Conservation (phyloP, 331 rosid species). For the Malus hybrid region DNA sequence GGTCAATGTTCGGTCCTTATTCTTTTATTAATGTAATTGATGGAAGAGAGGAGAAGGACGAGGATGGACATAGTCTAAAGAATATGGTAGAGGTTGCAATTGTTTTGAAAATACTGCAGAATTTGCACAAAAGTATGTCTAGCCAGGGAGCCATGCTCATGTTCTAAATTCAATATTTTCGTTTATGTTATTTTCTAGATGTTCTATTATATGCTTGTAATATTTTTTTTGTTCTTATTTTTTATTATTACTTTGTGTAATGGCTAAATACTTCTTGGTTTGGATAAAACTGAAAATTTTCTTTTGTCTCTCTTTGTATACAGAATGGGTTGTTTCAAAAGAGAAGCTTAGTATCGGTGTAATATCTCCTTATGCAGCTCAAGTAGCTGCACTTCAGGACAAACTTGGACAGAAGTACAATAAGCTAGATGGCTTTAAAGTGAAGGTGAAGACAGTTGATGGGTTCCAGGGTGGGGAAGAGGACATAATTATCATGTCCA, state of each 20-base stretch:
- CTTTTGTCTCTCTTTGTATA: not conserved
- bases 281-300: not conserved
- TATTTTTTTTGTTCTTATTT: not conserved
- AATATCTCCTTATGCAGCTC: slow-evolving; percentile 32
- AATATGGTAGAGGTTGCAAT: slow-evolving; percentile 69
- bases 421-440: slow-evolving; percentile 11
- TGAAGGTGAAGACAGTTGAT: slow-evolving; percentile 28
- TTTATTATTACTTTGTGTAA: too few species aligned
- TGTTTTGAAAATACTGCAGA: slow-evolving; percentile 32
- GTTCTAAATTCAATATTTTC: not conserved
- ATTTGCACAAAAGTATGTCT: slow-evolving; percentile 42
- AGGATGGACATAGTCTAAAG: slow-evolving; percentile 45
- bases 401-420: slow-evolving; percentile 23
- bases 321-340: slow-evolving; percentile 16
- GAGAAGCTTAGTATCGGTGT: slow-evolving; percentile 21
- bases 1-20: slow-evolving; percentile 60
- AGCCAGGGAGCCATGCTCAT: not conserved
- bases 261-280: not conserved
- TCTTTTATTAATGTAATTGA: slow-evolving; percentile 50
- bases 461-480: slow-evolving; percentile 65
- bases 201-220: not conserved
- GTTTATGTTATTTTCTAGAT: too few species aligned
- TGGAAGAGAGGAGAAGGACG: slow-evolving; percentile 54
- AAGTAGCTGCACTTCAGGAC: slow-evolving; percentile 20
- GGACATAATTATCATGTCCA: slow-evolving; percentile 50